Conservation (phyloP, 176 grass and related monocot species). For the Lolium multiflorum region DNA sequence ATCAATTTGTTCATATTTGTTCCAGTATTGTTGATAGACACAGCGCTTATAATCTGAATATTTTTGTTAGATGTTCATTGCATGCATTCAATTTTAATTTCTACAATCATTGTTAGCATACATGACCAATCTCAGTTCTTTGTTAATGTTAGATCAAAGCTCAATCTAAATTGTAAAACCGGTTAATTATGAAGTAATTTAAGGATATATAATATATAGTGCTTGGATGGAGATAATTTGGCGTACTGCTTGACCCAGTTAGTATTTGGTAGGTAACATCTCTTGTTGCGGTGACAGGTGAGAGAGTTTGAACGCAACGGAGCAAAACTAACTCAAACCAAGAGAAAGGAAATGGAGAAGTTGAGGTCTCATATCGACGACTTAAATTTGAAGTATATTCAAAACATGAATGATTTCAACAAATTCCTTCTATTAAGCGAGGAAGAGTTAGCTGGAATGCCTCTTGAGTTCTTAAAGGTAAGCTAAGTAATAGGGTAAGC, state of each 20-base stretch:
- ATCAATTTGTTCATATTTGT: constrained; percentile 23
- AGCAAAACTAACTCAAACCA: constrained; percentile 68
- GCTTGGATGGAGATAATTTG: not conserved
- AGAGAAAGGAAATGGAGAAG: constrained; percentile 85
- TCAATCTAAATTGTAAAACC: constrained; percentile 13
- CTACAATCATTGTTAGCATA: constrained; percentile 15
- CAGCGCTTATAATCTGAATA: constrained; percentile 4
- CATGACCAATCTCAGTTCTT: constrained; percentile 4
- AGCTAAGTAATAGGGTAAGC: constrained; percentile 24
- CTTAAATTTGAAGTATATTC: constrained; percentile 81
- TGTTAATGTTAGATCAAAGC: constrained; percentile 16
- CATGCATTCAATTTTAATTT: constrained; percentile 27
- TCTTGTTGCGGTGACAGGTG: constrained; percentile 75
- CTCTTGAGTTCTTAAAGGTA: constrained; percentile 85
- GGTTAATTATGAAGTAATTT: not conserved
- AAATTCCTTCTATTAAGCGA: constrained; percentile 76
- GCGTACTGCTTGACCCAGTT: constrained; percentile 16
- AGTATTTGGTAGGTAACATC: constrained; percentile 43
- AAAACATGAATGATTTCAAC: constrained; percentile 68
- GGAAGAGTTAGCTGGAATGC: constrained; percentile 85
- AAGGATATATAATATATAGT: not conserved
- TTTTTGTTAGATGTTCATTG: not conserved
- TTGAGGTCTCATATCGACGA: constrained; percentile 73
- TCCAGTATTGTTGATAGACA: not conserved
- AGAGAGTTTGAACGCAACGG: constrained; percentile 92